Conservation (phyloP, 176 grass and related monocot species). For the Hordeum marinum region DNA sequence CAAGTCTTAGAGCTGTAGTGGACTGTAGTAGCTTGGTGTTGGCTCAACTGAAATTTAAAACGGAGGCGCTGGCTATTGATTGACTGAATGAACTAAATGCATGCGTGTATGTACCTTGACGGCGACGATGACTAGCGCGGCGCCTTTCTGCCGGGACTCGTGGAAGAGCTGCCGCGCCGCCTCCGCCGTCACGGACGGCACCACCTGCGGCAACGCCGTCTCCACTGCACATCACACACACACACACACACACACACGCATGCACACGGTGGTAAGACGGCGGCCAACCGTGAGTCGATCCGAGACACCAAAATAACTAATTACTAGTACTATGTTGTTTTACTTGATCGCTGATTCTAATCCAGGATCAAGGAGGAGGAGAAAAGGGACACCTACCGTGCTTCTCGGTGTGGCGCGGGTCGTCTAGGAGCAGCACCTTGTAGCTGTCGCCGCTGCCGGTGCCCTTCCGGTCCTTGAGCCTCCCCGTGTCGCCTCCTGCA, state of each 20-base stretch:
- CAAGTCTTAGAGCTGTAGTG: neutral
- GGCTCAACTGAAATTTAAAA: neutral
- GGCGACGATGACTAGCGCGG: constrained; percentile 57
- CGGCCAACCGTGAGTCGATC: neutral
- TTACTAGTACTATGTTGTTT: too few species aligned
- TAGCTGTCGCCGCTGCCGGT: constrained; percentile 56
- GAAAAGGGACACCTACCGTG: neutral
- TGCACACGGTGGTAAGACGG: too few species aligned
- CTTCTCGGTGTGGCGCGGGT: constrained; percentile 61
- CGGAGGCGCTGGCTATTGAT: neutral
- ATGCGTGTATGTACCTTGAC: constrained; percentile 41
- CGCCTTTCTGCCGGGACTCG: constrained; percentile 53
- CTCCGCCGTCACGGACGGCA: constrained; percentile 50
- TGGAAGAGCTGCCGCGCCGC: constrained; percentile 52
- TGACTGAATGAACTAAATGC: neutral
- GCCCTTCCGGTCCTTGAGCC: constrained; percentile 36
- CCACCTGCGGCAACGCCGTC: constrained; percentile 58
- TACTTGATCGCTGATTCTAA: too few species aligned
- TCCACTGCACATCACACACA: constrained; percentile 44
- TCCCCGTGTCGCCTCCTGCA: constrained; percentile 50
- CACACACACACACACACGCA: neutral
- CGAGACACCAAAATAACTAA: neutral
- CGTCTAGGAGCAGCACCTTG: constrained; percentile 70
- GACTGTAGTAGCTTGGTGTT: neutral
- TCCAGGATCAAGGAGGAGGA: too few species aligned